These are phyloP conservation scores for Solanum dulcamara DNA, from an alignment of 257 asterid species.

Conservation along the genomic window DNA sequence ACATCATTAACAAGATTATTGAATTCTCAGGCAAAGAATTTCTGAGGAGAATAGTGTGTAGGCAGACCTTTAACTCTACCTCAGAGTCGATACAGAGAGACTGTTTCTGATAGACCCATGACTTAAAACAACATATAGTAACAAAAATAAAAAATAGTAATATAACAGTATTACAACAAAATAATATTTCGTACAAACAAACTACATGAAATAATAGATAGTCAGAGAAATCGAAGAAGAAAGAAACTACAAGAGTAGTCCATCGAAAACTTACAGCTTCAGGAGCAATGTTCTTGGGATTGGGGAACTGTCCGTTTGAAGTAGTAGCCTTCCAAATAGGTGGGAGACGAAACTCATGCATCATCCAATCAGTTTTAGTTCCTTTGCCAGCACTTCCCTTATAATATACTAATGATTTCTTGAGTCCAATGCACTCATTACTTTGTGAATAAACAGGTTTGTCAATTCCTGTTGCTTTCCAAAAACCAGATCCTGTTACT, in stretches of 20 bases:
- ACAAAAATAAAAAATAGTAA: not conserved
- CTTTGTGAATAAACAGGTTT: not conserved
- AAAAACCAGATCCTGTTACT: conserved; percentile 15
- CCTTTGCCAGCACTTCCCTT: conserved; percentile 21
- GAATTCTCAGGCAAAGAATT: not conserved
- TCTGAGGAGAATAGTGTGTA: not conserved
- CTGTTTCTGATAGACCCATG: not conserved
- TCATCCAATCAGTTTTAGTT: conserved; percentile 26
- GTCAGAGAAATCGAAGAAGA: not conserved
- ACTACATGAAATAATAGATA: not conserved
- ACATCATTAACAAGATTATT: not conserved
- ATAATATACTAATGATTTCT: conserved; percentile 18
- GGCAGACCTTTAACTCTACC: not conserved
- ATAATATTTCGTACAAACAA: not conserved
- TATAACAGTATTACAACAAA: too few species aligned
- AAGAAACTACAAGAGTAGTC: not conserved
- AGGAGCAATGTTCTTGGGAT: not conserved
- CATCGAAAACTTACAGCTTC: not conserved
- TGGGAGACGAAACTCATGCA: conserved; percentile 25
- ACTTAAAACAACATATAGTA: not conserved
- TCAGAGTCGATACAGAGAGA: too few species aligned
- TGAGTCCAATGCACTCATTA: conserved; percentile 9
- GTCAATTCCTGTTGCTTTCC: conserved; percentile 18
- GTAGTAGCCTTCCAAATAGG: not conserved
- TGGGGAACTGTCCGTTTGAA: not conserved